phyloP scores from a whole-genome alignment of 805 yeast genomes.

The Ogataea zsoltii region DNA sequence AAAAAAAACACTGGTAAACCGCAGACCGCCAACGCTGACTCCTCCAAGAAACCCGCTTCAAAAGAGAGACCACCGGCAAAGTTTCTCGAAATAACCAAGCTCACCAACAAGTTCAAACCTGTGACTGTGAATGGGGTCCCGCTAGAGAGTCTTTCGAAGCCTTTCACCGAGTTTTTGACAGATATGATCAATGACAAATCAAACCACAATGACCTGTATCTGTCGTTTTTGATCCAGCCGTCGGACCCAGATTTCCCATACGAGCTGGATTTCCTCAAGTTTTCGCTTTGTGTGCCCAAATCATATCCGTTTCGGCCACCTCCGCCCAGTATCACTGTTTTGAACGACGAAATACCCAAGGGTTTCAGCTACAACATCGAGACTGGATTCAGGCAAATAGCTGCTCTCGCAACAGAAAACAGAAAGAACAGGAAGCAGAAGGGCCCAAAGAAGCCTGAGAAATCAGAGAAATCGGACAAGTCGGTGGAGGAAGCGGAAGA shows the following conservation, averaged over 20 bases:
- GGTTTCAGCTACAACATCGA: conserved; percentile 72
- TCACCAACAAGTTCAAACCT: conserved; percentile 23
- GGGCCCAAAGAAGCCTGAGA: conserved; percentile 1
- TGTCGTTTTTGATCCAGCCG: conserved; percentile 51
- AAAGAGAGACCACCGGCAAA: conserved; percentile 13
- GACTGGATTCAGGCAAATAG: conserved; percentile 55
- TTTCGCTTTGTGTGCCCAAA: conserved; percentile 55
- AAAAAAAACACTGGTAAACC: neutral
- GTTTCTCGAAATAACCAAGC: conserved; percentile 24
- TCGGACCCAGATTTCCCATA: conserved; percentile 76
- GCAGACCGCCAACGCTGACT: neutral
- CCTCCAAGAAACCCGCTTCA: neutral
- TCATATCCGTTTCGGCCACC: conserved; percentile 49
- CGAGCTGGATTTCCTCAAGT: conserved; percentile 53
- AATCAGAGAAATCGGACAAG: conserved; percentile 16
- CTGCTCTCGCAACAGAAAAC: conserved; percentile 37
- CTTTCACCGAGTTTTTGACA: conserved; percentile 20
- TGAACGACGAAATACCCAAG: conserved; percentile 67
- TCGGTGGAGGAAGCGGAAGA: conserved; percentile 12
- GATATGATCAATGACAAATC: conserved; percentile 15
- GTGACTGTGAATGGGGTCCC: conserved; percentile 35
- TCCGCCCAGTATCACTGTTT: conserved; percentile 53
- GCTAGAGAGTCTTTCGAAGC: conserved; percentile 17
- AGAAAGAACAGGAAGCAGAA: conserved; percentile 22
- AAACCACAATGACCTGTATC: conserved; percentile 33